Conservation (phyloP, 305 asterid genomes). For the Solanum hybrid region DNA sequence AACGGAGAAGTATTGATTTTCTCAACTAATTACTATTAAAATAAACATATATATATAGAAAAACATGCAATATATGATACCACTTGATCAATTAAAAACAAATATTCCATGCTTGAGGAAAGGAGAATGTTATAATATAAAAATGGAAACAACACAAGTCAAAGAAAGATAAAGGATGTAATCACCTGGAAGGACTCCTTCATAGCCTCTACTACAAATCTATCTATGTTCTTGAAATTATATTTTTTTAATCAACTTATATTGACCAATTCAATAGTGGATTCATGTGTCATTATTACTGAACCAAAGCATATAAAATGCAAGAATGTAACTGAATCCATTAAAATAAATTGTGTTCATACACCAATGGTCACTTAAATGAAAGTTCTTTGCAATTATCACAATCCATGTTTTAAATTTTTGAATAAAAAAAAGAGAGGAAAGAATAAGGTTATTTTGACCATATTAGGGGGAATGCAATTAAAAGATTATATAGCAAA, state of each 20-base stretch:
- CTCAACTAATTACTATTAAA: slow-evolving; percentile 2
- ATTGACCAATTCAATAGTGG: slow-evolving; percentile 66
- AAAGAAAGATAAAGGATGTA: slow-evolving; percentile 53
- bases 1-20: not conserved
- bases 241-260: slow-evolving; percentile 26
- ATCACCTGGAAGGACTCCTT: slow-evolving; percentile 44
- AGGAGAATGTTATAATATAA: slow-evolving; percentile 9
- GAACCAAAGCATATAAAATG: slow-evolving; percentile 21
- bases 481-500: slow-evolving; percentile 15
- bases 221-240: slow-evolving; percentile 33
- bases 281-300: slow-evolving; percentile 33
- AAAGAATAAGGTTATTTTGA: slow-evolving; percentile 30
- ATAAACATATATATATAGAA: not conserved
- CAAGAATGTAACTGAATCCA: not conserved
- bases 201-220: slow-evolving; percentile 29
- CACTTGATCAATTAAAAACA: slow-evolving; percentile 25
- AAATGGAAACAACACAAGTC: slow-evolving; percentile 33
- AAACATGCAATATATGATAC: slow-evolving; percentile 20
- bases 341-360: slow-evolving; percentile 18
- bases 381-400: slow-evolving; percentile 45
- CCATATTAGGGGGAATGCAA: slow-evolving; percentile 26
- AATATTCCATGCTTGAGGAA: slow-evolving; percentile 38
- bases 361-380: slow-evolving; percentile 18
- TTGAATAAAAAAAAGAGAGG: not conserved
- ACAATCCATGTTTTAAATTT: slow-evolving; percentile 3